Evolutionary conservation across 192 early-diverging fungal genomes (phyloP), one percentile per base, ranked within the genome.

Genomic region (Gaertneriomyces sp.): DNA sequence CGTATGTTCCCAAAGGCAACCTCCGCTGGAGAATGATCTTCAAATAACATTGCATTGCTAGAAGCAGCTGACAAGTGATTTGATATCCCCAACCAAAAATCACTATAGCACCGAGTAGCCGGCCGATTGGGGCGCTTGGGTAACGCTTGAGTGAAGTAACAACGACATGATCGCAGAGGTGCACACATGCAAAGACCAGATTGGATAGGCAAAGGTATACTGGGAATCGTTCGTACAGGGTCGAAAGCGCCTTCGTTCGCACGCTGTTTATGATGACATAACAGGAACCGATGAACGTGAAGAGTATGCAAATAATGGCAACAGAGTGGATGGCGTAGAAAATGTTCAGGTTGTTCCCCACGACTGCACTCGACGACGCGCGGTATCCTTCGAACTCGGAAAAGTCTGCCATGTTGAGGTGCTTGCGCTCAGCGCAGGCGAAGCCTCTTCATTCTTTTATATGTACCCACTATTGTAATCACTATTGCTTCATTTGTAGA

Each of bases 221-320:
- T 0, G 49, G 49, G 20, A 51, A 20, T 51, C 49, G 3, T 17
- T 51, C 49, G 49, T 51, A 17, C 6, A 51, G 6, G n/a, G 49
- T 51, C 49, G n/a, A 17, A 20, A 17, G 20, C 49, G n/a, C n/a
- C 49, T 20, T n/a, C 20, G 49, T 20, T 17, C 49, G 49, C n/a
- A 51, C 49, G 20, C 49, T 51, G n/a, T n/a, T 51, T 5, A 51
- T 51, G 49, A 51, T 51, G 49, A 51, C 49, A 20, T 17, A 51
- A n/a, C n/a, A 51, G n/a, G 49, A 51, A 17, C 49, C 49, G 5
- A 51, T 51, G 49, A 51, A 51, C n/a, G n/a, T 51, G 49, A 20
- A n/a, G 20, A 20, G 5, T n/a, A 51, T 51, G 49, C 49, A 51
- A 4, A 51, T 20, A 5, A 51, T n/a, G 49, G n/a, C 20, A 6